A percentile compares a stretch with the other conserved stretches of the same genome.
Conservation (phyloP, 257 asterid species). For the Plantago major region DNA sequence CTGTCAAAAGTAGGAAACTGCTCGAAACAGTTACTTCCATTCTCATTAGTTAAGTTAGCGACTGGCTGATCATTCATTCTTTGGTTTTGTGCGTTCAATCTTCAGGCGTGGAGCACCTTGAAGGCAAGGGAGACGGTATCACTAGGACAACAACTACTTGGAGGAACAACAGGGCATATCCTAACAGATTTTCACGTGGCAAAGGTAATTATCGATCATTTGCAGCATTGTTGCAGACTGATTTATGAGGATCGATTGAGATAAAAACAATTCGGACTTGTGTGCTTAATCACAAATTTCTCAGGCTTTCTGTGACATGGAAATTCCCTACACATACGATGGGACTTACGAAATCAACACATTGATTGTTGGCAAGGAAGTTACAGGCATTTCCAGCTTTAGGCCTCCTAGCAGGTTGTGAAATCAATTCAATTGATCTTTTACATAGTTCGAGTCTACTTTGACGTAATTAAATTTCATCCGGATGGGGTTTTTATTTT, state of each 20-base stretch:
- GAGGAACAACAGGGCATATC: constrained; percentile 64
- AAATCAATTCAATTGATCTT: no score
- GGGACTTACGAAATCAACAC: constrained; percentile 97
- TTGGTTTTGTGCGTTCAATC: constrained; percentile 10
- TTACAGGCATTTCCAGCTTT: constrained; percentile 81
- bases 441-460: no score
- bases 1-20: constrained; percentile 62
- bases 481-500: no score
- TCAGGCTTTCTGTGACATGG: constrained; percentile 95
- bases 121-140: constrained; percentile 84
- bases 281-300: not conserved
- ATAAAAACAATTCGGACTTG: no score
- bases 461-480: no score
- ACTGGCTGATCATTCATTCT: not conserved
- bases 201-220: constrained; percentile 40
- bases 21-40: not conserved
- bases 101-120: constrained; percentile 76
- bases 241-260: not conserved
- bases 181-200: constrained; percentile 72
- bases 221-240: not conserved
- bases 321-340: constrained; percentile 86
- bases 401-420: constrained; percentile 37
- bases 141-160: constrained; percentile 85
- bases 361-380: constrained; percentile 79
- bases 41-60: constrained; percentile 5